Base-by-base conservation (phyloP, 371 early-diverging fungal species). In the Massospora cicadina region DNA sequence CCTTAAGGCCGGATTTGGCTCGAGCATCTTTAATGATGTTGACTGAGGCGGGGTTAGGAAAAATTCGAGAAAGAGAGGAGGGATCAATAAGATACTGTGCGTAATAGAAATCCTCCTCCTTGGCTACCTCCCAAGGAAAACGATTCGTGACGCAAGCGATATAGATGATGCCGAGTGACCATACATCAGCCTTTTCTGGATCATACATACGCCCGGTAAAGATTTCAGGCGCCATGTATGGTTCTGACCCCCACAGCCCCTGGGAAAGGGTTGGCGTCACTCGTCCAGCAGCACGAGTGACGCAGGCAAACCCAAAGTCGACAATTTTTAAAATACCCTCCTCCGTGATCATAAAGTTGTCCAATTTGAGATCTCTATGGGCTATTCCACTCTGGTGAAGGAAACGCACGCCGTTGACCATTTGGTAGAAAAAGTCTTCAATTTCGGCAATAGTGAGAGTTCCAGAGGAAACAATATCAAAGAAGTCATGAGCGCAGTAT, bases 151-250 rank as follows among this genome's bases (percentile, higher is more conserved):
- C 79, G 84, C 86, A 84, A 65, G 85, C 83, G 63, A 86, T 71
- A 71, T 82, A 85, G 65, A 88, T 83, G 55, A 88, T 84, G n/a
- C 83, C 89, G 61, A 84, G 72, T 30, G 86, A 85, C 89, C 89
- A 88, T 33, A 85, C 68, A 71, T 88, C 89, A 27, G 84, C 77
- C 33, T 77, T 68, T n/a, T 80, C 79, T 58, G 87, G 81, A 65
- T 85, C 85, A 67, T 86, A 83, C 17, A 10, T 12, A 3, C 33
- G 67, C 32, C 68, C 68, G 1, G 33, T 68, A 23, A 77, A 74
- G 25, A 88, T 82, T 76, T 95, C 95, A 28, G 95, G 95, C 0
- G 92, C 90, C 66, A 93, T 93, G 71, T 92, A 95, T 21, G 93
- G 92, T 55, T 88, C 87, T 7, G 88, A 87, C 5, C 95, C 94